Conservation (phyloP, 805 yeast species). For the Candida vartiovaarae region DNA sequence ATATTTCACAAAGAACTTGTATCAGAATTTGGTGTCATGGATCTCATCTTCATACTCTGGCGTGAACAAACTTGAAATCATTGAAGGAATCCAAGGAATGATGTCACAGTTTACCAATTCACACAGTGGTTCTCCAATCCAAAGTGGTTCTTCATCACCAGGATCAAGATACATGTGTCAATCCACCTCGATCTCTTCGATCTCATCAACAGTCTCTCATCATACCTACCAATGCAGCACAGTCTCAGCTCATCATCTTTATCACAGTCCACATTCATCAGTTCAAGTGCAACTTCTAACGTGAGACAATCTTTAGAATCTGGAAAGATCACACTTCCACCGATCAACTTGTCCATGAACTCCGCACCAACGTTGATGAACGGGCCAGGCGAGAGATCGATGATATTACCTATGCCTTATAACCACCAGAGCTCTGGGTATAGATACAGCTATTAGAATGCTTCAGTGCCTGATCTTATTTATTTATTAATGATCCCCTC, state of each 20-base stretch:
- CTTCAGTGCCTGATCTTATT: not conserved
- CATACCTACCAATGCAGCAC: not conserved
- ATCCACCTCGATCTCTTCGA: not conserved
- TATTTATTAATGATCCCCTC: conserved; percentile 1
- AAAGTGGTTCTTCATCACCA: conserved; percentile 1
- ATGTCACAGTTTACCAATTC: not conserved
- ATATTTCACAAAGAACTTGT: conserved; percentile 4
- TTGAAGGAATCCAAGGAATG: not conserved
- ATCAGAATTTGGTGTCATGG: conserved; percentile 5
- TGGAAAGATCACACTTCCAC: conserved; percentile 1
- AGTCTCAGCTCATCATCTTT: not conserved
- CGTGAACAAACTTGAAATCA: not conserved
- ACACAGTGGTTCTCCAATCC: not conserved
- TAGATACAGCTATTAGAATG: not conserved
- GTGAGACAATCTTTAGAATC: not conserved
- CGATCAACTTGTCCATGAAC: not conserved
- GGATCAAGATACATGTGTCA: not conserved
- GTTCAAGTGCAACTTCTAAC: not conserved
- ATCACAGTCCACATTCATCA: not conserved
- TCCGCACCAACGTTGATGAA: not conserved
- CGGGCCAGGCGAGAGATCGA: not conserved
- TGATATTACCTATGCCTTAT: not conserved
- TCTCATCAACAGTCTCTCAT: not conserved
- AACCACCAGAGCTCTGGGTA: not conserved
- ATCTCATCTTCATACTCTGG: conserved; percentile 1